Percentiles rank a stretch among this genome's conserved stretches.
Conservation (phyloP, 208 protist species). For the Leishmania major region DNA sequence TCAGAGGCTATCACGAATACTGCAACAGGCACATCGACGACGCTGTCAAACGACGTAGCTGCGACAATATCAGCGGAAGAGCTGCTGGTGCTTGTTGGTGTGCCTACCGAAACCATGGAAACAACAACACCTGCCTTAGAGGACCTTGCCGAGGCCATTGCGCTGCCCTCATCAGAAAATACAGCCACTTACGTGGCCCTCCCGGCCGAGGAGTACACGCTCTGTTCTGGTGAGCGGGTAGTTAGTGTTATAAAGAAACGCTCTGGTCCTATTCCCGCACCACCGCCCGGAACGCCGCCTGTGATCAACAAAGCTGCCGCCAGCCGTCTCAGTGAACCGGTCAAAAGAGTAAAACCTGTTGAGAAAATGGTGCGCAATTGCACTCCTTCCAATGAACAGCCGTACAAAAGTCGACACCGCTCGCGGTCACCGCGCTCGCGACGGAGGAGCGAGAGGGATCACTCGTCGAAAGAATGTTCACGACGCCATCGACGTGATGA, state of each 20-base stretch:
- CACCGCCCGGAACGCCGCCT: conserved; percentile 66
- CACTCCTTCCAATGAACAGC: neutral
- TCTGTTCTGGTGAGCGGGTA: conserved; percentile 67
- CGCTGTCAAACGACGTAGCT: conserved; percentile 5
- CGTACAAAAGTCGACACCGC: neutral
- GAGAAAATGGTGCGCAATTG: neutral
- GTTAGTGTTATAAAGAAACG: conserved; percentile 60
- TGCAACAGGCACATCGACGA: neutral
- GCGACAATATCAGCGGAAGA: conserved; percentile 48
- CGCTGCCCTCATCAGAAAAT: conserved; percentile 16
- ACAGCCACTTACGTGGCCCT: conserved; percentile 48
- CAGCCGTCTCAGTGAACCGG: neutral
- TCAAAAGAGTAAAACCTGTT: neutral
- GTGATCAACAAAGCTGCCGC: conserved; percentile 32
- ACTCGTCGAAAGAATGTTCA: conserved; percentile 4
- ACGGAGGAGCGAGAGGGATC: neutral
- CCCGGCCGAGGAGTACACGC: conserved; percentile 77
- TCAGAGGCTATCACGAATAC: neutral
- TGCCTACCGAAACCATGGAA: conserved; percentile 19
- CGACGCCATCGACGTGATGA: conserved; percentile 4
- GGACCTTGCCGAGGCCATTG: conserved; percentile 5
- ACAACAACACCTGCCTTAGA: conserved; percentile 3
- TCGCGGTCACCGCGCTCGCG: conserved; percentile 13
- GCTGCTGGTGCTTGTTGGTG: conserved; percentile 66
- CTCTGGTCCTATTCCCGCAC: conserved; percentile 60